A percentile compares a stretch with the other conserved stretches of the same genome.
Conservation (phyloP, 2,329 filamentous ascomycete species). For the Trichoderma sp. region DNA sequence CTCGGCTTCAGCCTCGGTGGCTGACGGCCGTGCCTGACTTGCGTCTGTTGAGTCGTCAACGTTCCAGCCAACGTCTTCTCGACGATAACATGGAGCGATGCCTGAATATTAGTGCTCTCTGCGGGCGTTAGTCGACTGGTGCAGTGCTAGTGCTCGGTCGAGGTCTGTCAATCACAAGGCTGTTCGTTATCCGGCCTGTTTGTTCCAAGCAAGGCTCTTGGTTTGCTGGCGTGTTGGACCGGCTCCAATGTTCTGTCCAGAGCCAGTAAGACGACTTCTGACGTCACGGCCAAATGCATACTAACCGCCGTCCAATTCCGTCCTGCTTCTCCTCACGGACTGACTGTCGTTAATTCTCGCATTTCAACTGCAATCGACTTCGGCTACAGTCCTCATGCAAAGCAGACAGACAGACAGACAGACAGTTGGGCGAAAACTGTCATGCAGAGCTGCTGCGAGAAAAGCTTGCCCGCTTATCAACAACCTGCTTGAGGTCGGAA, state of each 20-base stretch:
- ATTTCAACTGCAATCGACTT: neutral
- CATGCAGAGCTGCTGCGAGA: constrained; percentile 22
- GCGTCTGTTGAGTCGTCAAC: no score
- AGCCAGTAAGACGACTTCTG: constrained; percentile 7
- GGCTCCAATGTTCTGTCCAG: neutral
- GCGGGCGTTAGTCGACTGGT: no score
- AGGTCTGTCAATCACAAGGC: no score
- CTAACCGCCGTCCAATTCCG: neutral
- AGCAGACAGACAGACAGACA: constrained; percentile 10
- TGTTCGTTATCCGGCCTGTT: neutral
- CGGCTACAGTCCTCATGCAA: constrained; percentile 8
- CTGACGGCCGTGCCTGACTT: neutral
- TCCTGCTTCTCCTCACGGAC: constrained; percentile 16
- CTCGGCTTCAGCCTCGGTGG: neutral
- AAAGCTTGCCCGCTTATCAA: constrained; percentile 5
- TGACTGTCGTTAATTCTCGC: neutral
- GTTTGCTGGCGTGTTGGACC: neutral
- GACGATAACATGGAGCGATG: no score
- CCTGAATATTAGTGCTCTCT: no score
- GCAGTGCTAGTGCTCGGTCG: no score
- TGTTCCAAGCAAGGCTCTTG: no score
- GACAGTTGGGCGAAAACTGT: constrained; percentile 16
- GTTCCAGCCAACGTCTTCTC: no score
- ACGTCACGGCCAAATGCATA: constrained; percentile 5
- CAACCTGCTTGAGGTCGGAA: neutral